Evolutionary conservation across 208 protist species (phyloP).

Genomic region (Herpetomonas samuelpessoai): DNA sequence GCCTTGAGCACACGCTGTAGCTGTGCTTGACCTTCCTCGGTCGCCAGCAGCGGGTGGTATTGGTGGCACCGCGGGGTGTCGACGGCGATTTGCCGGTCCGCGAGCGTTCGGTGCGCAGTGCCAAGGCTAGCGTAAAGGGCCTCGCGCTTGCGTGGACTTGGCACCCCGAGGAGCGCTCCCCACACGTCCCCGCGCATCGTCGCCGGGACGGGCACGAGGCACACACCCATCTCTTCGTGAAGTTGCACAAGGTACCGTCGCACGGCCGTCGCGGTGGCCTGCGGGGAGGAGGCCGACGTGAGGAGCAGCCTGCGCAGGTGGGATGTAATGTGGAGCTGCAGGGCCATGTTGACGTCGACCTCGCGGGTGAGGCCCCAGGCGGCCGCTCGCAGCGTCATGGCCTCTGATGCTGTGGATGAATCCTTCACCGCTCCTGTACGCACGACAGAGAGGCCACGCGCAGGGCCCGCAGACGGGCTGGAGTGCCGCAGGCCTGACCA

Average conservation of each 20-base stretch:
- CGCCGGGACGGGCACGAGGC: slow-evolving; percentile 48
- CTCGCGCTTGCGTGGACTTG: slow-evolving; percentile 24
- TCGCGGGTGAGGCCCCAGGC: slow-evolving; percentile 21
- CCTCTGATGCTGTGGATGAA: not conserved
- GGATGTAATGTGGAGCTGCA: slow-evolving; percentile 29
- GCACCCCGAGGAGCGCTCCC: slow-evolving; percentile 82
- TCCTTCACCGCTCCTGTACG: not conserved
- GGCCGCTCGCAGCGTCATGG: slow-evolving; percentile 10
- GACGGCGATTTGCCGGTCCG: slow-evolving; percentile 90
- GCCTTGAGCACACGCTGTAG: slow-evolving; percentile 78
- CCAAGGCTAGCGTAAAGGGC: slow-evolving; percentile 11
- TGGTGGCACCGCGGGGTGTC: slow-evolving; percentile 95
- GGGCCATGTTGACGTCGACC: slow-evolving; percentile 29
- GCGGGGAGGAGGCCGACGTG: not conserved
- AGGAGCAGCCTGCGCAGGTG: slow-evolving; percentile 24
- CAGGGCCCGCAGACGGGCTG: no score
- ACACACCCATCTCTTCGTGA: not conserved
- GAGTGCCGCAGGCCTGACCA: no score
- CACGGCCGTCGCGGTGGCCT: slow-evolving; percentile 11
- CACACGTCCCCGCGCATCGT: slow-evolving; percentile 87
- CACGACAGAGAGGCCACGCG: not conserved
- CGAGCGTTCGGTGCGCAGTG: slow-evolving; percentile 14
- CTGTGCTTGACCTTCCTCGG: slow-evolving; percentile 62
- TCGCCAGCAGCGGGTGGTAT: slow-evolving; percentile 87
- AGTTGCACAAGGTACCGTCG: slow-evolving; percentile 24